Percentiles rank a stretch among this genome's conserved stretches.
phyloP scores from a whole-genome alignment of 192 early-diverging fungal genomes.

The Coemansia aciculifera region DNA sequence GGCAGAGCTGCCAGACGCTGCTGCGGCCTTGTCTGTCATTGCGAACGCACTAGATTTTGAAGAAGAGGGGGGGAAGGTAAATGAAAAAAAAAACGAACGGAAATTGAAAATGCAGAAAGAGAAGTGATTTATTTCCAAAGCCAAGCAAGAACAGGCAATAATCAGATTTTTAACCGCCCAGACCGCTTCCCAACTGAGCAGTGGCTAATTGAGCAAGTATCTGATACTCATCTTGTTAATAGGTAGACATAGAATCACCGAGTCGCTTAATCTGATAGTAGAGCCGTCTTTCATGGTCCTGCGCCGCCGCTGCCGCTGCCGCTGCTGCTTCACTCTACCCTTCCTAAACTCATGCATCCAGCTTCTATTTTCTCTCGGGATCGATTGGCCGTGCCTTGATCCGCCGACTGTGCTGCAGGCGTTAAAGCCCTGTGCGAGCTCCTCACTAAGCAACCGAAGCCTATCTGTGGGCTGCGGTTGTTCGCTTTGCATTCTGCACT shows the following conservation, averaged over 20 bases:
- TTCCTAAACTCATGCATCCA: neutral
- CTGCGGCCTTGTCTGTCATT: constrained; percentile 25
- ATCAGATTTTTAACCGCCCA: neutral
- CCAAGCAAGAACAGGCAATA: neutral
- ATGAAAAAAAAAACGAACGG: neutral
- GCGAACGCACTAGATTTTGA: neutral
- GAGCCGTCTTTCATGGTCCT: neutral
- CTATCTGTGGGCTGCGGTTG: neutral
- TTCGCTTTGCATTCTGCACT: neutral
- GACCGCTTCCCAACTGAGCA: no score
- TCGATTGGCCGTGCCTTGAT: neutral
- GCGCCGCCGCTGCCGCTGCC: neutral
- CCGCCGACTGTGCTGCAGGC: neutral
- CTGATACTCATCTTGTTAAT: constrained; percentile 10
- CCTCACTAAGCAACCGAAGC: neutral
- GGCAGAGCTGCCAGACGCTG: neutral
- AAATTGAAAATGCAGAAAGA: neutral
- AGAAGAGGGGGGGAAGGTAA: neutral
- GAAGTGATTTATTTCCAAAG: neutral
- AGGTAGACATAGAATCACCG: neutral
- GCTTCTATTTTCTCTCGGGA: neutral
- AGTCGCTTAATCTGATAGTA: neutral
- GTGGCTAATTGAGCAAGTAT: constrained; percentile 13
- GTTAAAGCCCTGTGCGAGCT: neutral
- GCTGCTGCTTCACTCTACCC: neutral